Base-by-base conservation (phyloP, 352 stramenopile genomes). In the Phytopythium kandeliae region DNA sequence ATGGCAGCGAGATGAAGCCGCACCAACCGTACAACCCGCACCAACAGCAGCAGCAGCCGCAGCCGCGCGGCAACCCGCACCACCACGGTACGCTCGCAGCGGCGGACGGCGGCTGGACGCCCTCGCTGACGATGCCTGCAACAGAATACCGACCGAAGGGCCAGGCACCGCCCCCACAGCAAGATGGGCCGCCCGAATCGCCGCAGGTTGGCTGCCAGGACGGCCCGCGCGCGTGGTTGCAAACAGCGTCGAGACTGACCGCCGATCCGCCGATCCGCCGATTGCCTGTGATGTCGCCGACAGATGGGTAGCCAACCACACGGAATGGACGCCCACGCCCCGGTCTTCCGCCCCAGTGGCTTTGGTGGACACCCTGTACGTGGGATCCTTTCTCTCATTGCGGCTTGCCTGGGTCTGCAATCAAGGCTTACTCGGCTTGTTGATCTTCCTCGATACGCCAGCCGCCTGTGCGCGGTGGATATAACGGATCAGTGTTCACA, bases 1-100 rank as follows among this genome's bases (percentile, higher is more conserved):
- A 83, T 79, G 71, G 60, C 69, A 75, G 34, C 58, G 54, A 65
- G 45, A 78, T 74, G 73, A 85, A 81, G 63, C 55, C 67, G 46
- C 70, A 79, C 35, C 67, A 80, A 49, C 40, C 48, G 47, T 77
- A 48, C 62, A 57, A 48, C 54, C 59, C 56, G n/a, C 35, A 46
- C 22, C 51, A 48, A 31, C 55, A 61, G 36, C 58, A 62, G 30
- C 54, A 17, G 53, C 34, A 43, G 7, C 59, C 65, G 25, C 57
- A 65, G 37, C 68, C 68, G 19, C 69, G 69, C 48, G 67, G 67
- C 38, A 66, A 73, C 48, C 58, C 62, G 15, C 65, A 79, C 26
- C 69, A 76, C 53, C 41, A 69, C 16, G 67, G 67, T 77, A 62
- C 46, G 48, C 28, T 31, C 28, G 28, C 28, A 31, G 28, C 9